Conservation (phyloP, 176 grass and related monocot species). For the Musa schizocarpa region DNA sequence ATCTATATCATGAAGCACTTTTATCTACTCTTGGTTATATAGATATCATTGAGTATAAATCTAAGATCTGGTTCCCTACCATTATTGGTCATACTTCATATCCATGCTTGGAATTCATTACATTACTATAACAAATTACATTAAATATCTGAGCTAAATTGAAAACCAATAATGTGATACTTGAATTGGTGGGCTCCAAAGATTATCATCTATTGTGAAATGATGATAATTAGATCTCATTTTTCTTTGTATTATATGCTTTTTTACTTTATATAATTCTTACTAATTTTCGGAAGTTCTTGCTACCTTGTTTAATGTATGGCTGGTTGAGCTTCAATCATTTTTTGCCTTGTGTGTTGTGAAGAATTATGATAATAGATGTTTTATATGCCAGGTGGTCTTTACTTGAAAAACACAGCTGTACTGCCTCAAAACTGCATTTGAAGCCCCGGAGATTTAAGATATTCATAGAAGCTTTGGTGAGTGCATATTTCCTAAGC, state of each 20-base stretch:
- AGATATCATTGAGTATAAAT: too few relatives aligned
- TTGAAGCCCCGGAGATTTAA: slow-evolving; percentile 98
- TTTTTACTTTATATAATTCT: neutral
- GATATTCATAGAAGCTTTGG: slow-evolving; percentile 97
- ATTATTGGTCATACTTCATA: too few relatives aligned
- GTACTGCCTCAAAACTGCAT: slow-evolving; percentile 91
- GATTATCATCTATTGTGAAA: too few relatives aligned
- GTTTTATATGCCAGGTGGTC: slow-evolving; percentile 59
- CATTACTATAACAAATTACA: too few relatives aligned
- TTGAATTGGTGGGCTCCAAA: too few relatives aligned
- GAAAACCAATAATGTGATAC: too few relatives aligned
- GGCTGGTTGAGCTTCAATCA: neutral
- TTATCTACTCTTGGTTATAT: neutral
- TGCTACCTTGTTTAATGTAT: neutral
- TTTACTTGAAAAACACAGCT: slow-evolving; percentile 94
- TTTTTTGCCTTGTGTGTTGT: neutral
- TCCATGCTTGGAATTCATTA: too few relatives aligned
- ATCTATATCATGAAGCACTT: neutral
- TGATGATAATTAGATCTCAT: too few relatives aligned
- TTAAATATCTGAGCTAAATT: too few relatives aligned
- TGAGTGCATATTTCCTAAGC: slow-evolving; percentile 23
- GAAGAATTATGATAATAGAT: neutral
- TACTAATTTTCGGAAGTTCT: neutral
- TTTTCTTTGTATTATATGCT: too few relatives aligned
- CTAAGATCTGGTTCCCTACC: too few relatives aligned